phyloP scores from a whole-genome alignment of 2,329 filamentous ascomycete genomes.

The Monosporascus ibericus region DNA sequence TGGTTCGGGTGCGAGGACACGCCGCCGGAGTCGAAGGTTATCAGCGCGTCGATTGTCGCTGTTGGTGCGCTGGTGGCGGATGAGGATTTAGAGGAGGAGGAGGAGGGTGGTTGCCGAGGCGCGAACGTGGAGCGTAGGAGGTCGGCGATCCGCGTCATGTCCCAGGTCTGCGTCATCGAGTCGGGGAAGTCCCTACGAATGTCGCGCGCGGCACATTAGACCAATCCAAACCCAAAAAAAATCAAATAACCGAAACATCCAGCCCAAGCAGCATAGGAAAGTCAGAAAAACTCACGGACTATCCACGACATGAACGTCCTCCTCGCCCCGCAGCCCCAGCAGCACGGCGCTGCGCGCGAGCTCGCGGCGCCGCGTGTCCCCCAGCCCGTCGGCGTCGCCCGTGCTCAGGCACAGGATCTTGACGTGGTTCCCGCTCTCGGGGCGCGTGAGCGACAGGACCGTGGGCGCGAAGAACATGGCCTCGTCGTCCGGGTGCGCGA shows the following conservation, averaged over 20 bases:
- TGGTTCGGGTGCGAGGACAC: slow-evolving; percentile 92
- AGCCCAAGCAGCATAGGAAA: neutral
- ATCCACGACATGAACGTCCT: slow-evolving; percentile 83
- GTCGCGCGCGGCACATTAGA: neutral
- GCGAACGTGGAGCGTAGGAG: slow-evolving; percentile 71
- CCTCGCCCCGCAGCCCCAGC: slow-evolving; percentile 66
- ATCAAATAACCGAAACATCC: neutral
- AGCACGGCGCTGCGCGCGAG: slow-evolving; percentile 71
- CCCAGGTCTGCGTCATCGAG: slow-evolving; percentile 79
- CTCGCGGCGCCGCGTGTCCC: slow-evolving; percentile 76
- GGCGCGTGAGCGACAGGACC: slow-evolving; percentile 74
- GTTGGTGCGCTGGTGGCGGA: slow-evolving; percentile 29
- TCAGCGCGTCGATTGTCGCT: slow-evolving; percentile 67
- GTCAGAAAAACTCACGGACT: slow-evolving; percentile 49
- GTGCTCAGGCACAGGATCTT: slow-evolving; percentile 91
- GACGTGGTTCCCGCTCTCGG: slow-evolving; percentile 78
- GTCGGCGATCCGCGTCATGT: slow-evolving; percentile 60
- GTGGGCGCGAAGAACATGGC: slow-evolving; percentile 98
- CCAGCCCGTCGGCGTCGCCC: slow-evolving; percentile 82
- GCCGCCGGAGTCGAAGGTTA: slow-evolving; percentile 83
- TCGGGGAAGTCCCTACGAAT: slow-evolving; percentile 65
- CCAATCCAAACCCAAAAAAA: neutral
- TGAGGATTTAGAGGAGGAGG: slow-evolving; percentile 13
- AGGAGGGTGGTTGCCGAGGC: slow-evolving; percentile 38
- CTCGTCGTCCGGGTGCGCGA: slow-evolving; percentile 96